Conservation (phyloP, 192 early-diverging fungal species). For the Backusella australiensis region DNA sequence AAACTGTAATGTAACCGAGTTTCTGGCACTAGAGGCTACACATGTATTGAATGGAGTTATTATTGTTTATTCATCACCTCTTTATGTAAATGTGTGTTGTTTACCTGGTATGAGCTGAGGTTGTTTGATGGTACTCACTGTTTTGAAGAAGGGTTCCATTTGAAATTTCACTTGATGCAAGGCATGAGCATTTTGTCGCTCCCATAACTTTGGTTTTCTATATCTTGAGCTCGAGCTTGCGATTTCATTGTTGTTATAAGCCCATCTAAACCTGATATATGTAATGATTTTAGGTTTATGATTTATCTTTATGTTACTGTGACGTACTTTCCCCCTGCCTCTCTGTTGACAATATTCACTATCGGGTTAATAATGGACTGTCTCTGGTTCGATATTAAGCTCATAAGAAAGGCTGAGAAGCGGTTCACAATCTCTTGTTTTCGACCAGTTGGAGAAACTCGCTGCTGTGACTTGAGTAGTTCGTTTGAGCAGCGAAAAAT, state of each 20-base stretch:
- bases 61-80: too few species aligned
- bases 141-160: constrained; percentile 7
- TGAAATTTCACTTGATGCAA: constrained; percentile 60
- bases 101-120: background rate
- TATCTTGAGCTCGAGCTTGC: background rate
- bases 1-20: background rate
- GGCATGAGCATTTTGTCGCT: constrained; percentile 46
- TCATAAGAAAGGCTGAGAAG: background rate
- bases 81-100: background rate
- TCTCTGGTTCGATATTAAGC: background rate
- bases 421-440: background rate
- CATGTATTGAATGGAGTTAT: too few species aligned
- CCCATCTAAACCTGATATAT: background rate
- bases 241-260: background rate
- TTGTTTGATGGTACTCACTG: background rate
- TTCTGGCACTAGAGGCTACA: background rate
- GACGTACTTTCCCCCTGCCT: background rate
- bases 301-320: background rate
- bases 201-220: background rate
- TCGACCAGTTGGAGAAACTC: background rate
- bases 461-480: background rate
- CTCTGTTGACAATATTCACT: background rate
- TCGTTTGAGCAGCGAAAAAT: background rate
- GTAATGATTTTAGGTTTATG: background rate
- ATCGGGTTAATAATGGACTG: background rate